Evolutionary conservation across 768 basidiomycete genomes (phyloP).

Genomic region (Hericium erinaceus): DNA sequence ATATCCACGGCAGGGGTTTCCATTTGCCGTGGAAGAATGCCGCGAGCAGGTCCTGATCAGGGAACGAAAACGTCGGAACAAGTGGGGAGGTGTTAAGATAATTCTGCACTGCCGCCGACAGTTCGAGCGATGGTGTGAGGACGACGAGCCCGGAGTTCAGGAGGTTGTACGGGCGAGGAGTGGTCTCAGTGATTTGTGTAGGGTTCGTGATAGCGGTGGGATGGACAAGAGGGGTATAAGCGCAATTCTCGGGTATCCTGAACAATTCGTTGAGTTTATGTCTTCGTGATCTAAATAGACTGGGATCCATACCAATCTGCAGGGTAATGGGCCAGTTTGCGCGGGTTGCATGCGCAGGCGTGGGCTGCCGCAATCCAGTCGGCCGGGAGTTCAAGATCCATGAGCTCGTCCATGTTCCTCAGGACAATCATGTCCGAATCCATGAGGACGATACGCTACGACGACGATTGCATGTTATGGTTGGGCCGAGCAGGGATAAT

Average conservation of each 20-base stretch:
- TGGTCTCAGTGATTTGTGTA: constrained; percentile 27
- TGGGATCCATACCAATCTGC: constrained; percentile 58
- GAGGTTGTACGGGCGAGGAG: constrained; percentile 69
- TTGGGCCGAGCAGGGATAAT: constrained; percentile 5
- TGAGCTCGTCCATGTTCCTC: constrained; percentile 76
- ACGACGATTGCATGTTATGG: not conserved
- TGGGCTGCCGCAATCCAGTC: constrained; percentile 85
- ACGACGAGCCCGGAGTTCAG: constrained; percentile 90
- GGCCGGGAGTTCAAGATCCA: constrained; percentile 39
- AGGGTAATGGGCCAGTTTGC: constrained; percentile 78
- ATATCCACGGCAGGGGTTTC: constrained; percentile 75
- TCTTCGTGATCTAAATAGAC: constrained; percentile 7
- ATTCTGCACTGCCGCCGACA: constrained; percentile 43
- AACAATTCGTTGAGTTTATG: not conserved
- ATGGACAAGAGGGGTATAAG: constrained; percentile 48
- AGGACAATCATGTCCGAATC: constrained; percentile 85
- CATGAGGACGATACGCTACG: constrained; percentile 66
- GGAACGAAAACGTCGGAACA: constrained; percentile 55
- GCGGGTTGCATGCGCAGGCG: constrained; percentile 92
- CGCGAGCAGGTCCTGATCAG: constrained; percentile 90
- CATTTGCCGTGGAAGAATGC: constrained; percentile 71
- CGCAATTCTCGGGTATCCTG: constrained; percentile 92
- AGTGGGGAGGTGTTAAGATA: constrained; percentile 50
- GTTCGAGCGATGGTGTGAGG: constrained; percentile 57
- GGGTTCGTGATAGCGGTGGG: constrained; percentile 40